Evolutionary conservation across 805 yeast species (phyloP).

Genomic region (Schwanniomyces polymorphus): DNA sequence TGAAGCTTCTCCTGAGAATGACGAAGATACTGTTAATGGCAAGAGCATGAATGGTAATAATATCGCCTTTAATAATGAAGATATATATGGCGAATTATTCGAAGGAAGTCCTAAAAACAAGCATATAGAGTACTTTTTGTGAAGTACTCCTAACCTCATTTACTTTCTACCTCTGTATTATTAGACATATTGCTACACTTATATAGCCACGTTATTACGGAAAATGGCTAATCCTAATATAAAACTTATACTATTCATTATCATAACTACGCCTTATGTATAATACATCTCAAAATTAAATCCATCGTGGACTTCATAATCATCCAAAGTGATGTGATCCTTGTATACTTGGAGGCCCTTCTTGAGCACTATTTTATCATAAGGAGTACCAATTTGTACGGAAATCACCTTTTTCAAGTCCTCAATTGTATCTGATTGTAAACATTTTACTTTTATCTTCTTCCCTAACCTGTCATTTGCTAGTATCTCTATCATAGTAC

Average conservation of each 20-base stretch:
- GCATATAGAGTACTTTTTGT: conserved; percentile 55
- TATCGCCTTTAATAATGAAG: conserved; percentile 10
- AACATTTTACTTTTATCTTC: conserved; percentile 83
- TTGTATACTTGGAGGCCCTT: conserved; percentile 84
- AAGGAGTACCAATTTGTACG: conserved; percentile 76
- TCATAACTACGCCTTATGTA: conserved; percentile 29
- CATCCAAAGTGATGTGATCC: conserved; percentile 90
- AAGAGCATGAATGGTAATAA: conserved; percentile 37
- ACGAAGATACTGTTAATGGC: conserved; percentile 50
- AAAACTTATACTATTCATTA: not conserved
- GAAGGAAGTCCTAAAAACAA: conserved; percentile 27
- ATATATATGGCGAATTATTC: conserved; percentile 24
- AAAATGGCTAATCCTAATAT: not conserved
- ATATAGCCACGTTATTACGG: not conserved
- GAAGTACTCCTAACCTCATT: conserved; percentile 3
- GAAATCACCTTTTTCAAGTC: conserved; percentile 86
- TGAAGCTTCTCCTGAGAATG: conserved; percentile 95
- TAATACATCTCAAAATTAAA: conserved; percentile 84
- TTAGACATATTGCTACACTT: not conserved
- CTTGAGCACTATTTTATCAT: conserved; percentile 68
- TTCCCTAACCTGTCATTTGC: conserved; percentile 72
- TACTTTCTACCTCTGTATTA: not conserved
- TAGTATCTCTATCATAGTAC: conserved; percentile 38
- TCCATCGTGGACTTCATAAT: conserved; percentile 91
- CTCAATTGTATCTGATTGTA: conserved; percentile 81